phyloP scores from a whole-genome alignment of 768 basidiomycete genomes.

The Rhodotorula diobovata region DNA sequence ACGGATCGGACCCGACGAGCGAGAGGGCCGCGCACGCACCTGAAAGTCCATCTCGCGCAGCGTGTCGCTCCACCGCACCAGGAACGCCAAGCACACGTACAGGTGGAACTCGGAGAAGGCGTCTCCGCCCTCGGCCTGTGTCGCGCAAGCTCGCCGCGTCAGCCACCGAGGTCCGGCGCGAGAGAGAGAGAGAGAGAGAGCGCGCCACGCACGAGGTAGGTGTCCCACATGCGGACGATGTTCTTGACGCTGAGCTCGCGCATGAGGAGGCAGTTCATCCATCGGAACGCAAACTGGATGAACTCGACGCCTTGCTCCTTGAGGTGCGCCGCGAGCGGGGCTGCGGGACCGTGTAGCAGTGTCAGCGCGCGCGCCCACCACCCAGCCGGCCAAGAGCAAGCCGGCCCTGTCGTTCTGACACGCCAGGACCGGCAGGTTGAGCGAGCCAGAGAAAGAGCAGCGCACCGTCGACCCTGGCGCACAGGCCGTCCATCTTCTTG shows the following conservation, averaged over 20 bases:
- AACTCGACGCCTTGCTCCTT: slow-evolving; percentile 91
- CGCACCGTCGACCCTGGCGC: slow-evolving; percentile 79
- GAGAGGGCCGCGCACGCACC: slow-evolving; percentile 52
- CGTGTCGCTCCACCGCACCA: slow-evolving; percentile 90
- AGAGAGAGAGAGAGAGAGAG: not conserved
- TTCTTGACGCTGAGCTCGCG: slow-evolving; percentile 94
- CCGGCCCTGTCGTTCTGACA: too few relatives aligned
- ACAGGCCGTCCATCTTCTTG: slow-evolving; percentile 86
- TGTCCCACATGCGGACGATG: slow-evolving; percentile 99
- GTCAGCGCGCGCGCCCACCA: not conserved
- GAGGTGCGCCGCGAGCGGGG: slow-evolving; percentile 79
- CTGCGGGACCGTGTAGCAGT: slow-evolving; percentile 48
- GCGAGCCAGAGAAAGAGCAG: slow-evolving; percentile 15
- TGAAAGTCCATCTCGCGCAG: slow-evolving; percentile 97
- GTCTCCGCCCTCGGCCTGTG: slow-evolving; percentile 88
- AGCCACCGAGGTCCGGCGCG: too few relatives aligned
- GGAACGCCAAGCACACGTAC: slow-evolving; percentile 95
- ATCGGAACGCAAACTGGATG: slow-evolving; percentile 98
- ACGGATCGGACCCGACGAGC: not conserved
- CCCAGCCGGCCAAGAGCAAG: too few relatives aligned
- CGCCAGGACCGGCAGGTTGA: too few relatives aligned
- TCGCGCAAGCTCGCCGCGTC: too few relatives aligned
- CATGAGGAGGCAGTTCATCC: slow-evolving; percentile 99
- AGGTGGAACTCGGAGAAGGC: slow-evolving; percentile 98
- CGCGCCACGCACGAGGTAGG: slow-evolving; percentile 71